Conservation (phyloP, 73 alveolate genomes). For the Stentor roeselii region DNA sequence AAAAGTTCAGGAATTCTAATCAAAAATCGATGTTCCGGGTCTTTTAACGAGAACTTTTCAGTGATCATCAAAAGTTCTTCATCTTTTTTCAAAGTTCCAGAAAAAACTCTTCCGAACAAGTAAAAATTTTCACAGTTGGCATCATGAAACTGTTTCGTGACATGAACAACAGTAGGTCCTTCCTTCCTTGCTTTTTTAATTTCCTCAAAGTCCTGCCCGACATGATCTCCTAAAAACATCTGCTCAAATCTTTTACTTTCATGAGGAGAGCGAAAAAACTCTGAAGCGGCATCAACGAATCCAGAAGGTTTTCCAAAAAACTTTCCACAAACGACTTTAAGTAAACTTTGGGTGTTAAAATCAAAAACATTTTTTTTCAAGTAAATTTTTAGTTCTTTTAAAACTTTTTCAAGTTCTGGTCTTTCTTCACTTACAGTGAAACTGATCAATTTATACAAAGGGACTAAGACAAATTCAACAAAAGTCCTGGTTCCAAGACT, state of each 20-base stretch:
- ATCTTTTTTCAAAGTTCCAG: constrained; percentile 92
- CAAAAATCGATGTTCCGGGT: constrained; percentile 88
- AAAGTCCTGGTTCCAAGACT: constrained; percentile 67
- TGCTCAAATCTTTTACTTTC: constrained; percentile 62
- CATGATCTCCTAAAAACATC: constrained; percentile 84
- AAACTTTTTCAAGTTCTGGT: background rate
- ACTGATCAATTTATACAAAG: constrained; percentile 88
- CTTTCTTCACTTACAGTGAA: constrained; percentile 35
- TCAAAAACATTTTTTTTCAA: constrained; percentile 76
- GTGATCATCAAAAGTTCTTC: constrained; percentile 89
- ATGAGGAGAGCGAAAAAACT: background rate
- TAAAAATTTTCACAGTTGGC: constrained; percentile 89
- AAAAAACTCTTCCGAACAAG: constrained; percentile 95
- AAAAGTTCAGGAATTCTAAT: constrained; percentile 63
- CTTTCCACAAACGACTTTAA: constrained; percentile 72
- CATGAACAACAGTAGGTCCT: constrained; percentile 21
- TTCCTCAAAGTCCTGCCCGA: constrained; percentile 66
- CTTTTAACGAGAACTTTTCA: constrained; percentile 90
- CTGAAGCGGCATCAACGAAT: background rate
- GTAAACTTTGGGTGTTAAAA: constrained; percentile 87
- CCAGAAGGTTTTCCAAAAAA: constrained; percentile 73
- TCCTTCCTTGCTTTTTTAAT: constrained; percentile 48
- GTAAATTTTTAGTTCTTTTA: constrained; percentile 49
- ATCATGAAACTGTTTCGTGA: constrained; percentile 52
- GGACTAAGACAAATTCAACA: constrained; percentile 89